Evolutionary conservation across 164 flowering plant genomes (phyloP), one percentile per base, ranked within the genome.

Genomic region (Umbilicus rupestris): DNA sequence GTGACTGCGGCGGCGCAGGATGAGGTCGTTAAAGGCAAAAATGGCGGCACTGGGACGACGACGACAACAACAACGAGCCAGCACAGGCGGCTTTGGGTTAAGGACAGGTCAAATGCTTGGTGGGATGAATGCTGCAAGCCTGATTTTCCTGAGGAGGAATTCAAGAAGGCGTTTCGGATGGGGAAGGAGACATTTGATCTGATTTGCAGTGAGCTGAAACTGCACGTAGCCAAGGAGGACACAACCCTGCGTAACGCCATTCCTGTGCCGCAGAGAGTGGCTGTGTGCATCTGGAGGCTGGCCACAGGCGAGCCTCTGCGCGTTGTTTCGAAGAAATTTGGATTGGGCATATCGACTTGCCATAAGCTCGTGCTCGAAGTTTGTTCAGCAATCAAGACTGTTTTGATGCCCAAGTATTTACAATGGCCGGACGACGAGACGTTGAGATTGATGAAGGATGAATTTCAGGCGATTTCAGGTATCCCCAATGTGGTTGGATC

Each of bases 301-400:
- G 90, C 88, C 39, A 86, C 90, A 0, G 87, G 90, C 0, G 87
- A 84, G 72, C 88, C 90, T 1, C 77, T 86, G 0, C 73, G 88
- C 12, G 76, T 81, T 4, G 91, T 86, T 0, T 83, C 88, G 0
- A 82, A 81, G 70, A 65, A 78, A 24, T 86, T 86, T 46, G 91
- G 91, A 0, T 62, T 86, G 9, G 88, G 91, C 0, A 82, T 82
- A 3, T 82, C 85, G 0, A 81, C 87, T 29, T 85, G 89, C 68
- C 86, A 81, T 62, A 85, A 85, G 63, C 71, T 85, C 19, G 81
- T 85, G 10, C 78, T 85, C 5, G 89, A 85, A 68, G 89, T 85
- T 33, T 85, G 89, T 62, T 31, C 78, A 0, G 89, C 89, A 0
- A 81, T 83, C 0, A 76, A 71, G 42, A 71, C 64, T 22, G 81